Conservation (phyloP, 306 rosid species). For the Fragaria ananassa region DNA sequence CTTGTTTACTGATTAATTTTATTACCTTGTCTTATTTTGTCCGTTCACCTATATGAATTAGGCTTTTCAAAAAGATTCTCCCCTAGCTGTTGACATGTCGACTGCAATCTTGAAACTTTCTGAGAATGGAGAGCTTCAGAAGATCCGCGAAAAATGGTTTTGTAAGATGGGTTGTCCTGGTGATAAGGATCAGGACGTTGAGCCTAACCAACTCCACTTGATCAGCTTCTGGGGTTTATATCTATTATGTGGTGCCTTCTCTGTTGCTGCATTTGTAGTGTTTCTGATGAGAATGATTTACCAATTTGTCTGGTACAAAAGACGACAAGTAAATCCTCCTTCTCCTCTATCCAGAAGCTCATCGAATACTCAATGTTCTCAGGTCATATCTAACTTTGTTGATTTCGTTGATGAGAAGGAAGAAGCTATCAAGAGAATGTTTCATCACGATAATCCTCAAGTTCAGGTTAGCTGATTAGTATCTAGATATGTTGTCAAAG, state of each 20-base stretch:
- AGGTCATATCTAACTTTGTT: constrained; percentile 50
- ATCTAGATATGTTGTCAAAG: background rate
- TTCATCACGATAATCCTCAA: constrained; percentile 41
- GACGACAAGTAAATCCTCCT: constrained; percentile 34
- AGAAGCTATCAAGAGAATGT: constrained; percentile 81
- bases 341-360: constrained; percentile 29
- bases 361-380: constrained; percentile 44
- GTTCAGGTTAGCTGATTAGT: constrained; percentile 35
- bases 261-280: constrained; percentile 41
- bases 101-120: constrained; percentile 82
- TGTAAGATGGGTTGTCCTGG: constrained; percentile 78
- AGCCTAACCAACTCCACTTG: constrained; percentile 62
- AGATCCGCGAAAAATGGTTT: constrained; percentile 66
- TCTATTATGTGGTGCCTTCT: constrained; percentile 49
- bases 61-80: constrained; percentile 90
- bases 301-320: constrained; percentile 57
- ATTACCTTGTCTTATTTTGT: constrained; percentile 26
- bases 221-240: constrained; percentile 91
- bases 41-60: constrained; percentile 23
- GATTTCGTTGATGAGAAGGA: constrained; percentile 81
- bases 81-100: constrained; percentile 83
- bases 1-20: background rate
- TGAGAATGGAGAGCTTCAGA: constrained; percentile 75
- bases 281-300: constrained; percentile 52
- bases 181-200: constrained; percentile 39